Evolutionary conservation across 495 filamentous ascomycete species (phyloP), one percentile per base, ranked within the genome.

Genomic region (Podospora pseudoanserina): DNA sequence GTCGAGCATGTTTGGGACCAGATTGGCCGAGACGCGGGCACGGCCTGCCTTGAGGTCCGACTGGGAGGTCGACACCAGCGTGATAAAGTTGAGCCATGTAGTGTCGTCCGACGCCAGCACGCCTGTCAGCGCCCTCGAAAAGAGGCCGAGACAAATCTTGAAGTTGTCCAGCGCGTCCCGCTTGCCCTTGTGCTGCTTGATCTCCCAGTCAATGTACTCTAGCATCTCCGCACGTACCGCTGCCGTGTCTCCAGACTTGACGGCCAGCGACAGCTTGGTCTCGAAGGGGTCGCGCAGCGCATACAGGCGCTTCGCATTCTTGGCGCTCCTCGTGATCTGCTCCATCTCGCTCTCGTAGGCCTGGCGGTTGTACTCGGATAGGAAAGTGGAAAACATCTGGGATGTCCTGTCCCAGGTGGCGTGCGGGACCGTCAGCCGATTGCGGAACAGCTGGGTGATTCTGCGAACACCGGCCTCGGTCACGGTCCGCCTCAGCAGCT

Each of bases 131-230:
- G 90, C 92, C 19, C 93, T 87, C 72, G 95, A 90, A 71, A 90
- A 96, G 5, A 97, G 79, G 28, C 89, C 89, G 65, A 90, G 84
- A 74, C 88, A 89, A 26, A 92, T 83, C 55, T 87, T 85, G 64
- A 89, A 73, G 60, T 77, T 87, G 60, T 71, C 63, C 63, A 85
- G 69, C 0, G 76, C 73, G 23, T 78, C 70, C 26, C 80, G 76
- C 77, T 86, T 74, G 2, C 57, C 71, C 63, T 76, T 79, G 71
- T 83, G 77, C 77, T 89, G 89, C 63, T 72, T 80, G 65, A 89
- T 79, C 80, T 99, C 95, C 90, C 90, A 97, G 26, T 91, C 86
- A 20, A 97, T 81, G 73, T 99, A 99, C 67, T 93, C 86, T 23
- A 78, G 76, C 79, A 87, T 91, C n/a, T 82, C 79, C 20, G 77